Conservation (phyloP, 2,329 filamentous ascomycete genomes). For the Zelopaecilomyces penicillatus region DNA sequence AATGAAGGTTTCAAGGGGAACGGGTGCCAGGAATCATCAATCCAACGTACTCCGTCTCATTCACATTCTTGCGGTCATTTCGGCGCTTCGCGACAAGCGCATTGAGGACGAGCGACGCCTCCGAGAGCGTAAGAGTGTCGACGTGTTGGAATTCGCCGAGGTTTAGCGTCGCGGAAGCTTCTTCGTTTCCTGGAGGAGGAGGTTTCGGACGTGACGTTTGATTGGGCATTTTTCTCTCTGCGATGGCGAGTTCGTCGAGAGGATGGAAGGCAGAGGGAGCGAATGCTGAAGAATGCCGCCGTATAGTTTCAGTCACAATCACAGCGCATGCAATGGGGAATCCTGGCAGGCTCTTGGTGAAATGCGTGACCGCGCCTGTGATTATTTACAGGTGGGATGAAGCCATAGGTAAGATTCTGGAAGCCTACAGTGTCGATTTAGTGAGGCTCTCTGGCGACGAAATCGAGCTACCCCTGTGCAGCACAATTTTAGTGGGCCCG, state of each 20-base stretch:
- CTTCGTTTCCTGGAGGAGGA: conserved; percentile 69
- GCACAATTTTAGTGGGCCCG: too few species aligned
- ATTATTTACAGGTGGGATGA: too few species aligned
- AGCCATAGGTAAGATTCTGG: too few species aligned
- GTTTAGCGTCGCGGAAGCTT: conserved; percentile 71
- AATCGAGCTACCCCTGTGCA: too few species aligned
- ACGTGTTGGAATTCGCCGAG: conserved; percentile 92
- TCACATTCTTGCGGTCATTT: conserved; percentile 71
- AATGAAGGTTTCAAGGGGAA: background rate
- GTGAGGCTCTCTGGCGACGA: too few species aligned
- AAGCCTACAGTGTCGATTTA: too few species aligned
- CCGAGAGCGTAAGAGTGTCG: conserved; percentile 83
- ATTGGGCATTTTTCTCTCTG: conserved; percentile 3
- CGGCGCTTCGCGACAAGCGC: conserved; percentile 75
- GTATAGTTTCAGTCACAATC: background rate
- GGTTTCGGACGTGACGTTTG: conserved; percentile 59
- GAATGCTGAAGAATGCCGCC: background rate
- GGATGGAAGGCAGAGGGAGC: background rate
- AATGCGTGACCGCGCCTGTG: too few species aligned
- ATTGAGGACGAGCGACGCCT: conserved; percentile 86
- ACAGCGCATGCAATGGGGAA: too few species aligned
- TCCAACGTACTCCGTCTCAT: conserved; percentile 67
- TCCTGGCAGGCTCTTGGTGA: too few species aligned
- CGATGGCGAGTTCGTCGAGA: background rate
- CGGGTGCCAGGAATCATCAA: conserved; percentile 3